Base-by-base conservation (phyloP, 2,329 filamentous ascomycete genomes). In the Pyrenophora graminea region DNA sequence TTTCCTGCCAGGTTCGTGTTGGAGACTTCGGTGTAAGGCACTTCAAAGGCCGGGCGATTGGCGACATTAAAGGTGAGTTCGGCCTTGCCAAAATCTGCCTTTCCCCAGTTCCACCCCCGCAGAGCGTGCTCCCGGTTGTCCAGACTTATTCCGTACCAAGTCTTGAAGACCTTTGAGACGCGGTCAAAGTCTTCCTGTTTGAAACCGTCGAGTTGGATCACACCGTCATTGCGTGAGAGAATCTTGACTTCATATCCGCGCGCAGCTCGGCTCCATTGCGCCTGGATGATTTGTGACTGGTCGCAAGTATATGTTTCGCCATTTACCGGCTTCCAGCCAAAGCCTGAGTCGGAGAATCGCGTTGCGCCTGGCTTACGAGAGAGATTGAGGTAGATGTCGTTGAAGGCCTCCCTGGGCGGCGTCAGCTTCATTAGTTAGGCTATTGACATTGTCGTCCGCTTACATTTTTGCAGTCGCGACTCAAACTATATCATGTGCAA, bases 41-140 rank as follows among this genome's bases (percentile, higher is more conserved):
- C 87, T 75, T 97, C 94, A 74, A 99, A 99, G 4, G 93, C 90
- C 3, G 94, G 94, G 65, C 91, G 86, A 75, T 97, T 99, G 72
- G 96, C 91, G 32, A 99, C 94, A 73, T 92, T 97, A 81, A 99
- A 99, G 25, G 90, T 85, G 48, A 99, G 84, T 78, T 99, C 94
- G 47, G 91, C 88, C 76, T 97, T 96, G 55, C 89, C 88, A 72
- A 99, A 96, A 68, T 99, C 94, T 59, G 91, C 90, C 77, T 97
- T 99, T 67, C 94, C 94, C 95, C 94, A 99, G 74, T 99, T 99
- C 94, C 94, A 99, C 49, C 94, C 94, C 63, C 94, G 86, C 52
- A 99, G 80, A 19, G 94, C 91, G 74, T 97, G 94, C 76, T 99
- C 94, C 74, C 90, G 91, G 73, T 85, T 90, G 73, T 97, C 92